Conservation (phyloP, 495 filamentous ascomycete species). For the Hypoxylon cercidicola region DNA sequence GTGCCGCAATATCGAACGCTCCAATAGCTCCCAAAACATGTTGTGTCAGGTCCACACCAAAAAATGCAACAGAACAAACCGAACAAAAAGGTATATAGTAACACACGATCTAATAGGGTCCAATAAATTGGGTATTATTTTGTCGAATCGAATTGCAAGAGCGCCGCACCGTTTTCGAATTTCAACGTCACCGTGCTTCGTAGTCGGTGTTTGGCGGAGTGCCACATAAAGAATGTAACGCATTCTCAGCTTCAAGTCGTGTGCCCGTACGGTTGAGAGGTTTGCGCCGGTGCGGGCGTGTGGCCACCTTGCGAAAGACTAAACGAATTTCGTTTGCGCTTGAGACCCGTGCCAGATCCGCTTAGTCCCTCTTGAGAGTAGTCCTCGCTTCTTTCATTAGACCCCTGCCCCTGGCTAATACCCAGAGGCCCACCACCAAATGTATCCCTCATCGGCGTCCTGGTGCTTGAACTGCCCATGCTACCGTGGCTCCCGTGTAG, state of each 20-base stretch:
- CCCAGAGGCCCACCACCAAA: constrained; percentile 53
- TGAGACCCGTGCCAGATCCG: constrained; percentile 49
- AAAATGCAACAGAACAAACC: constrained; percentile 28
- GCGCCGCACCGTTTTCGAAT: constrained; percentile 32
- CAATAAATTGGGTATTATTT: constrained; percentile 39
- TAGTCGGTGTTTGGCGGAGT: constrained; percentile 2
- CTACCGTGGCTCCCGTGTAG: constrained; percentile 59
- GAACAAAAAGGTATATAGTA: constrained; percentile 37
- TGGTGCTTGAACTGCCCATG: constrained; percentile 51
- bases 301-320: constrained; percentile 44
- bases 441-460: constrained; percentile 58
- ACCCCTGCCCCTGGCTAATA: constrained; percentile 50
- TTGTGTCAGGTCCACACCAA: constrained; percentile 30
- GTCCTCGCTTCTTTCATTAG: constrained; percentile 51
- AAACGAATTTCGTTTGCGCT: constrained; percentile 62
- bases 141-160: constrained; percentile 34
- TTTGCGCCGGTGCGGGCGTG: constrained; percentile 38
- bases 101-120: constrained; percentile 41
- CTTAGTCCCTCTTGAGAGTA: constrained; percentile 52
- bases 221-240: constrained; percentile 1
- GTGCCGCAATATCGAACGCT: constrained; percentile 26
- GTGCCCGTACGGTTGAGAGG: constrained; percentile 45
- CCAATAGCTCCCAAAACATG: constrained; percentile 24
- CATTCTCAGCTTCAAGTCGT: constrained; percentile 25
- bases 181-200: constrained; percentile 29